These are phyloP conservation scores for Colletotrichum spaethianum DNA, from an alignment of 2,329 filamentous ascomycete species.

Conservation along the genomic window DNA sequence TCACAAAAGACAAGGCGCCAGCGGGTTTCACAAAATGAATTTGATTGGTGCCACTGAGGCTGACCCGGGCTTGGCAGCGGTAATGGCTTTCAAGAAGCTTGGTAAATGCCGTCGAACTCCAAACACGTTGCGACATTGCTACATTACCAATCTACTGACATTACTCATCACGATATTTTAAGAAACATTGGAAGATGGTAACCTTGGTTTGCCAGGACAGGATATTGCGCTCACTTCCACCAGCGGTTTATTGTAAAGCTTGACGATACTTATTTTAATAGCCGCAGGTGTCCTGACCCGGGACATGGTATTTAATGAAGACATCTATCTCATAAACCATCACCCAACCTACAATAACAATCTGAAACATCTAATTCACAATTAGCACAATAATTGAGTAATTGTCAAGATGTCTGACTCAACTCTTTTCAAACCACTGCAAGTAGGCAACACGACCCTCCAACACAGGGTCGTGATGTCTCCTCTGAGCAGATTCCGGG, in stretches of 20 bases:
- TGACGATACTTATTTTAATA: fast-evolving
- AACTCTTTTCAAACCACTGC: not conserved
- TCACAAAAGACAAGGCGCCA: too few relatives aligned
- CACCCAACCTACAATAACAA: too few relatives aligned
- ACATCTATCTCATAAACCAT: not conserved
- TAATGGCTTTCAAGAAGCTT: not conserved
- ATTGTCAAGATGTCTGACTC: not conserved
- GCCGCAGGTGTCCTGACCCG: not conserved
- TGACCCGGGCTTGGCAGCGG: not conserved
- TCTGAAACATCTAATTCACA: not conserved
- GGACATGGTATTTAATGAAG: not conserved
- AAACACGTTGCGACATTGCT: not conserved
- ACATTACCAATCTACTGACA: not conserved
- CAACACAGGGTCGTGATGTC: not conserved
- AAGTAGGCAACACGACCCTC: not conserved
- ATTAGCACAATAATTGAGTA: not conserved
- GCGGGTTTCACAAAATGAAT: not conserved
- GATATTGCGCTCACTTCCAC: not conserved
- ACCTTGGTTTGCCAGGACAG: too few relatives aligned
- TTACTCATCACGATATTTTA: not conserved
- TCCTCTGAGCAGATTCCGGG: not conserved
- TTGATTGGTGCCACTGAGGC: not conserved
- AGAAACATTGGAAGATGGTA: not conserved
- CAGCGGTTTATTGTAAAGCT: not conserved
- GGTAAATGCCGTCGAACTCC: not conserved